Evolutionary conservation across 768 basidiomycete species (phyloP).

Genomic region (Termitomyces sp.): DNA sequence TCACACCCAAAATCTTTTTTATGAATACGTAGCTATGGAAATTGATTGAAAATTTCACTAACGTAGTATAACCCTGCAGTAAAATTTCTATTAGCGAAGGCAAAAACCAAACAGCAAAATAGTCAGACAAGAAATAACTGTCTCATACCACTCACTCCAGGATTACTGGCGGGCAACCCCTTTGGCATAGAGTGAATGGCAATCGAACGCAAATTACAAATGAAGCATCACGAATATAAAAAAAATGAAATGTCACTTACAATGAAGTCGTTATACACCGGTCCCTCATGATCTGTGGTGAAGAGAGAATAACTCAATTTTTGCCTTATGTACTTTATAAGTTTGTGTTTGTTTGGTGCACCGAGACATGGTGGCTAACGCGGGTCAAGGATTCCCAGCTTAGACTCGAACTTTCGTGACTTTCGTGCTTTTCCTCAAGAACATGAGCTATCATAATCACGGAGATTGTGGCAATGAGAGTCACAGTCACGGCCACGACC

Average conservation of each 20-base stretch:
- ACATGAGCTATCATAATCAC: slow-evolving; percentile 50
- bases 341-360: slow-evolving; percentile 9
- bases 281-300: neutral
- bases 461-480: slow-evolving; percentile 54
- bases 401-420: no score
- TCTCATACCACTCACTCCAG: slow-evolving; percentile 71
- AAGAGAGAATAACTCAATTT: neutral
- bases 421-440: neutral
- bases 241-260: slow-evolving; percentile 18
- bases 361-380: no score
- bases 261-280: neutral
- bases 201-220: slow-evolving; percentile 91
- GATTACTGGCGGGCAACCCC: slow-evolving; percentile 71
- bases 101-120: slow-evolving; percentile 3
- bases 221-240: slow-evolving; percentile 42
- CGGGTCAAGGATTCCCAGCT: no score
- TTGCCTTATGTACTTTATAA: neutral
- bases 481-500: slow-evolving; percentile 34
- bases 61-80: neutral
- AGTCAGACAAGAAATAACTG: slow-evolving; percentile 50
- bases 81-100: neutral
- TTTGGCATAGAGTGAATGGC: slow-evolving; percentile 55
- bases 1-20: slow-evolving; percentile 20
- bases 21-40: neutral
- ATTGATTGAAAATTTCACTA: neutral